Conservation (phyloP, 352 stramenopile genomes). For the Blastocystis hominis region DNA sequence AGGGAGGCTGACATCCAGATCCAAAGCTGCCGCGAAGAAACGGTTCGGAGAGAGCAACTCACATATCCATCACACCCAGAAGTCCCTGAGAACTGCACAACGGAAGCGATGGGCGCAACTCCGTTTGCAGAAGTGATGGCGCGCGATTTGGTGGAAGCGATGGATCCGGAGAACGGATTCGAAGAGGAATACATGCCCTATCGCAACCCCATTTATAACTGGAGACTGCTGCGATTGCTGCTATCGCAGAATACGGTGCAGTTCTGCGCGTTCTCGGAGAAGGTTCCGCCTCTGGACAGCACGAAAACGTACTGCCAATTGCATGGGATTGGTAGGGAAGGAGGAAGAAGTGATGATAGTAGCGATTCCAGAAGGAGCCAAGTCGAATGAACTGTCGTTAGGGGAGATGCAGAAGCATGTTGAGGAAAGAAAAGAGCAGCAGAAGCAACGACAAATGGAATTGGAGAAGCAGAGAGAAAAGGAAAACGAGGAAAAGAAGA, state of each 20-base stretch:
- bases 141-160: not conserved
- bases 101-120: not conserved
- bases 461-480: not conserved
- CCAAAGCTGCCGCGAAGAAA: not conserved
- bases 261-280: not conserved
- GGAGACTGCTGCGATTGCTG: constrained; percentile 17
- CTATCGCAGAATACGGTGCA: constrained; percentile 11
- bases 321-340: not conserved
- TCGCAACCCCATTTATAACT: constrained; percentile 13
- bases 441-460: not conserved
- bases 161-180: constrained; percentile 12
- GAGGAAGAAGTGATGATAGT: not conserved
- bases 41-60: not conserved
- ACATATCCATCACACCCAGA: not conserved
- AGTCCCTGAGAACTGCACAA: not conserved
- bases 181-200: constrained; percentile 42
- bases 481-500: not conserved
- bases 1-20: not conserved
- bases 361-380: not conserved
- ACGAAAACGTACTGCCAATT: not conserved
- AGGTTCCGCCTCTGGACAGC: not conserved
- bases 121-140: not conserved
- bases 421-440: not conserved
- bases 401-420: not conserved
- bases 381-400: not conserved